Base-by-base conservation (phyloP, 78 protist species). In the Chrysochromulina tobinii region DNA sequence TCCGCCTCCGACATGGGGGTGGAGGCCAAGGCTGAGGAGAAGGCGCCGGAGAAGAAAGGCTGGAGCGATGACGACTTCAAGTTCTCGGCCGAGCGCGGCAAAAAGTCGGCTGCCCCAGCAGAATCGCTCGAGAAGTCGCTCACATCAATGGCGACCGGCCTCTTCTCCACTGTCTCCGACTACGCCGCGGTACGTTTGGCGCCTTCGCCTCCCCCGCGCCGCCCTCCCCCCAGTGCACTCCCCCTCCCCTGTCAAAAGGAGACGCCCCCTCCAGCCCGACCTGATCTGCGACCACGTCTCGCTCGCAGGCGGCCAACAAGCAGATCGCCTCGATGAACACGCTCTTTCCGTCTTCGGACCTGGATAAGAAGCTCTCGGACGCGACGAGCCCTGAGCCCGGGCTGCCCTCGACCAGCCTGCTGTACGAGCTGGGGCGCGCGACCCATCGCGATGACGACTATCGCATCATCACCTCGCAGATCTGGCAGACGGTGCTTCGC, bases 371-470 rank as follows among this genome's bases (percentile, higher is more conserved):
- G 83, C 83, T 75, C 27, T 50, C 83, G 12, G 57, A 50, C 57
- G 55, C 57, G 25, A 6, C 25, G 38, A 17, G 14, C 83, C 38
- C 38, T 23, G 83, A 75, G 25, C 83, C 55, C 20, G 18, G 21
- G 21, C 38, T 75, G 83, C 83, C 83, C 57, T 75, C 83, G 58
- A 15, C 83, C 23, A 3, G 58, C 18, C 57, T 75, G 83, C 83
- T 75, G 25, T 75, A 75, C 57, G 83, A 75, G 59, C 83, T 75
- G 58, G 83, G 83, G 58, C 83, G 83, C 54, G 83, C 83, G 58
- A 75, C 83, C 58, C 83, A 75, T 57, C 51, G 83, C 58, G 83
- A 75, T 1, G 83, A 75, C 83, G 83, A 75, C 83, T 75, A 75
- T 23, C 83, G 83, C 83, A 27, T 75, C 23, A 75, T 75, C 57